These are phyloP conservation scores for Penicillium sp. DNA, from an alignment of 2,329 filamentous ascomycete species.

Conservation along the genomic window DNA sequence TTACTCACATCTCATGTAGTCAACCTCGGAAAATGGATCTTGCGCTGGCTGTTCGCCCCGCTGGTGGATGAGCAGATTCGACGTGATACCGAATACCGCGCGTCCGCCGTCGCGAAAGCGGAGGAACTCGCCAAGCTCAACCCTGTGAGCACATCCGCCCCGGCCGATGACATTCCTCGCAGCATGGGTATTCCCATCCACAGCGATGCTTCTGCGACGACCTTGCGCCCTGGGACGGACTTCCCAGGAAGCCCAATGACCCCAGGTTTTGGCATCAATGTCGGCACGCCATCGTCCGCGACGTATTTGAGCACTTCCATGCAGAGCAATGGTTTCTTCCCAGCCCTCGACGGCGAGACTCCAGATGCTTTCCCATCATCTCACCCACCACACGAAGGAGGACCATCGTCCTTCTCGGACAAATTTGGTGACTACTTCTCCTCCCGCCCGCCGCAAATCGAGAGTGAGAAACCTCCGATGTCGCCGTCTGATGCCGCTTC, in stretches of 20 bases:
- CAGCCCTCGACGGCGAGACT: conserved; percentile 30
- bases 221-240: conserved; percentile 64
- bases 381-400: conserved; percentile 48
- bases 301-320: conserved; percentile 33
- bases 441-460: conserved; percentile 52
- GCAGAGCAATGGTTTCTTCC: conserved; percentile 33
- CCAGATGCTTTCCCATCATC: conserved; percentile 49
- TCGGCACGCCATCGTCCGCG: conserved; percentile 53
- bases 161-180: conserved; percentile 51
- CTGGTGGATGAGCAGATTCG: conserved; percentile 88
- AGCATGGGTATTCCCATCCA: conserved; percentile 32
- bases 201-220: conserved; percentile 42
- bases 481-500: conserved; percentile 47
- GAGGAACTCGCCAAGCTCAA: conserved; percentile 61
- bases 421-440: conserved; percentile 75
- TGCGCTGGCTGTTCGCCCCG: conserved; percentile 87
- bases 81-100: conserved; percentile 74
- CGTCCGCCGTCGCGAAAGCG: conserved; percentile 63
- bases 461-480: conserved; percentile 53
- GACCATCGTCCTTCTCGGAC: conserved; percentile 60
- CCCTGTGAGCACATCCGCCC: conserved; percentile 60
- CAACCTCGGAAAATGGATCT: conserved; percentile 94
- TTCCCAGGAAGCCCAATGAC: conserved; percentile 64
- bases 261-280: conserved; percentile 74
- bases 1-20: conserved; percentile 54